Base-by-base conservation (phyloP, 192 early-diverging fungal species). In the Funneliformis geosporum region DNA sequence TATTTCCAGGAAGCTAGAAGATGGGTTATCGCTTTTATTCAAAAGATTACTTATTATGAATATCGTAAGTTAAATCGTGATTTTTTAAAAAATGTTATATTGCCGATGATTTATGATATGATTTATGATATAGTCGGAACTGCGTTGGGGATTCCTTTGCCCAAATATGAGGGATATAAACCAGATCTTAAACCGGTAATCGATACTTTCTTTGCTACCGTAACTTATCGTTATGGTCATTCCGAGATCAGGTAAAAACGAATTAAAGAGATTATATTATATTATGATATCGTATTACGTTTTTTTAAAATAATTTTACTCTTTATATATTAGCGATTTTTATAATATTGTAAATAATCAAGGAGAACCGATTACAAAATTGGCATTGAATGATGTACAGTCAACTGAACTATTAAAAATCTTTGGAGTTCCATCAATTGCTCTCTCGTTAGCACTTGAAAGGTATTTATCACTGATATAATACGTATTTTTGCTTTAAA, bases 21-120 rank as follows among this genome's bases (percentile, higher is more conserved):
- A 72, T 72, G 40, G 70, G 46, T 47, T 47, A 72, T 47, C 8
- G 70, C 70, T 12, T 43, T 27, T n/a, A 18, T 47, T 21, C 70
- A 72, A 72, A 72, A 72, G n/a, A 72, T 72, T 25, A 47, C 40
- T 27, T 47, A 14, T 43, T 43, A 72, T 25, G 70, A 72, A 72
- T 72, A 72, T 43, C 39, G 40, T n/a, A 47, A 47, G 33, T 28
- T 16, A 44, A 55, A 7, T 66, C 33, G 11, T 38, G 5, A 44
- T 44, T 9, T 44, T 44, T 44, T 0, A 44, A 9, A 44, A 55
- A 18, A 5, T 1, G 18, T 55, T 55, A 55, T 55, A 55, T 55
- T 55, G 10, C 1, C 16, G 5, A 0, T 21, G 16, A 6, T 55
- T 12, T 66, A 27, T 66, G 33, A 27, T 16, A 27, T 66, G 33